Conservation (phyloP, 2,329 filamentous ascomycete species). For the Scedosporium aurantiacum region DNA sequence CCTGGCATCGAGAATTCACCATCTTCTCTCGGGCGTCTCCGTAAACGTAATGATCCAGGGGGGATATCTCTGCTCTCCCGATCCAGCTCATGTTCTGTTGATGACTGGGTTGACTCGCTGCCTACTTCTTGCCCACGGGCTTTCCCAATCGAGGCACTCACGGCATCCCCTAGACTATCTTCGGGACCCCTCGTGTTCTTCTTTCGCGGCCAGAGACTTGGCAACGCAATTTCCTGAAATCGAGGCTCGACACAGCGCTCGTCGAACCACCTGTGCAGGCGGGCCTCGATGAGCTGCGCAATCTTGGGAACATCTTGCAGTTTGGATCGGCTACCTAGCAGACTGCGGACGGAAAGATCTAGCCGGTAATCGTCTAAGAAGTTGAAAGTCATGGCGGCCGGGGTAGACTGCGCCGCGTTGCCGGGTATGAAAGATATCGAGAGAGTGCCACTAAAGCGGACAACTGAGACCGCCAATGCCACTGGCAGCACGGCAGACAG, state of each 20-base stretch:
- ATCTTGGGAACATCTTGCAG: slow-evolving; percentile 84
- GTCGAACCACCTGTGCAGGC: slow-evolving; percentile 79
- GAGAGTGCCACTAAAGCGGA: slow-evolving; percentile 87
- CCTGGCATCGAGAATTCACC: slow-evolving; percentile 35
- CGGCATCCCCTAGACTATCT: slow-evolving; percentile 28
- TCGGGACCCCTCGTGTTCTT: slow-evolving; percentile 69
- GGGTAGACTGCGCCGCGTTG: slow-evolving; percentile 54
- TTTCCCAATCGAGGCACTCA: slow-evolving; percentile 3
- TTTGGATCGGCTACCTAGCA: slow-evolving; percentile 68
- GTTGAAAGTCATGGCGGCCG: slow-evolving; percentile 87
- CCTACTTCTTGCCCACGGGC: slow-evolving; percentile 41
- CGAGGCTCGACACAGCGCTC: slow-evolving; percentile 76
- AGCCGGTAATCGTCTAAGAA: slow-evolving; percentile 83
- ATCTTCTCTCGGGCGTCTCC: slow-evolving; percentile 25
- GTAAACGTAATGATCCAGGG: slow-evolving; percentile 26
- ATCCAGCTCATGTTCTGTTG: slow-evolving; percentile 5
- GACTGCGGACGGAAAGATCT: slow-evolving; percentile 69
- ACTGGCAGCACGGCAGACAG: slow-evolving; percentile 83
- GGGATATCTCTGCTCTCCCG: slow-evolving; percentile 24
- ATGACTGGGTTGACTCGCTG: slow-evolving; percentile 30
- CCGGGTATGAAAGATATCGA: slow-evolving; percentile 86
- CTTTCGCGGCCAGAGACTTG: slow-evolving; percentile 74
- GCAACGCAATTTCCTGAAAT: slow-evolving; percentile 77
- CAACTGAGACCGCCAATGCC: slow-evolving; percentile 80
- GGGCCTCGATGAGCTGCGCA: slow-evolving; percentile 68